Evolutionary conservation across 208 protist species (phyloP), one percentile per base, ranked within the genome.

Genomic region (Balamuthia mandrillaris): DNA sequence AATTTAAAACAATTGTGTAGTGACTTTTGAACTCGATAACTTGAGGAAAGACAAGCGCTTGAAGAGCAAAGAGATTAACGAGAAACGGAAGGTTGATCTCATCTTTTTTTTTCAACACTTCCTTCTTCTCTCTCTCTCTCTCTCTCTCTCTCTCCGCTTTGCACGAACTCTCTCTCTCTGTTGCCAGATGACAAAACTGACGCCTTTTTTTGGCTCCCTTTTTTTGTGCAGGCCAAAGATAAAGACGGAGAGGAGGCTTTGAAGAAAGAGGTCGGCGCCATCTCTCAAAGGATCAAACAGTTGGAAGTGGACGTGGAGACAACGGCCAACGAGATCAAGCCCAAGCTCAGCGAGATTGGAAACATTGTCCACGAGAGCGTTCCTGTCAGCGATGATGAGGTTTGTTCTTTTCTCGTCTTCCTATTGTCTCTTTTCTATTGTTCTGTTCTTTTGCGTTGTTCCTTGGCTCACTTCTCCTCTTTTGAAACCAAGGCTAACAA

Each of bases 281-380:
- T 97, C 16, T 96, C 94, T 47, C 96, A 95, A 89, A 75, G 88
- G 33, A 90, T 52, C 39, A 58, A 72, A 31, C 70, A 72, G 58
- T 27, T 14, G 21, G 29, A 89, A 27, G 93, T 91, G 51, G 83
- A 86, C 18, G 81, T 41, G 27, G 75, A 92, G 84, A 81, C 88
- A 24, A 77, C 44, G 44, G 39, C 31, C 51, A 68, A 56, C 49
- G 31, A 14, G 33, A 35, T 65, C 35, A 54, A 29, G 60, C 87
- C 9, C 54, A 79, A 95, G 63, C 82, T 98, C 24, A 86, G 89
- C 51, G 88, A 54, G 18, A 93, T 99, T 45, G 97, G 97, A 47
- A 99, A 99, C 87, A 87, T 99, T 29, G 91, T 99, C 39, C 96
- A 98, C 88, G 96, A 98, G 78, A 93, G 89, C 6, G 97, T 98